Conservation (phyloP, 768 basidiomycete genomes). For the Xerocomus potaroensis region DNA sequence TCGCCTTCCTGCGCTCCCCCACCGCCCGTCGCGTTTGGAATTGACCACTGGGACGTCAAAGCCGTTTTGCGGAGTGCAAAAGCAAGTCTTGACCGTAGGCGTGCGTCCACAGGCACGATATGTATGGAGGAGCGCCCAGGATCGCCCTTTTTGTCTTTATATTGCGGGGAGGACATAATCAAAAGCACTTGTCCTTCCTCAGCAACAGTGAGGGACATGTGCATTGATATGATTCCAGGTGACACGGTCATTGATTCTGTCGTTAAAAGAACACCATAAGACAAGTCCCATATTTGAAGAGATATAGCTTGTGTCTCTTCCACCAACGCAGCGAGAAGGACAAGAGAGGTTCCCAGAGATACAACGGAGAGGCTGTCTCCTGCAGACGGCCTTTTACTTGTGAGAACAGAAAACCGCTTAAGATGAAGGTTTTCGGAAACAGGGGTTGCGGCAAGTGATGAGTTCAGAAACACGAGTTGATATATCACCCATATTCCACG, state of each 20-base stretch:
- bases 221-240: constrained; percentile 33
- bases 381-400: constrained; percentile 5
- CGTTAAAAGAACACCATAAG: constrained; percentile 61
- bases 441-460: constrained; percentile 22
- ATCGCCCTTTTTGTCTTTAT: background rate
- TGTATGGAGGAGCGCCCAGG: constrained; percentile 48
- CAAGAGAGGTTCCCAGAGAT: constrained; percentile 53
- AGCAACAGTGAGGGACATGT: constrained; percentile 31
- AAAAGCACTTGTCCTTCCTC: constrained; percentile 49
- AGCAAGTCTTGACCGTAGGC: constrained; percentile 55
- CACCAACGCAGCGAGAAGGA: constrained; percentile 48
- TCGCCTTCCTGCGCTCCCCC: constrained; percentile 15
- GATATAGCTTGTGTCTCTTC: constrained; percentile 37
- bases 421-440: constrained; percentile 21
- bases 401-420: constrained; percentile 15
- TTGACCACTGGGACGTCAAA: constrained; percentile 45
- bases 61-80: constrained; percentile 54
- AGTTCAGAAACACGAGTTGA: constrained; percentile 27
- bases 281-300: constrained; percentile 65
- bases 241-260: constrained; percentile 50
- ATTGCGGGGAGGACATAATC: constrained; percentile 39
- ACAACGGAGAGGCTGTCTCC: constrained; percentile 35
- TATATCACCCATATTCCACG: constrained; percentile 42
- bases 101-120: constrained; percentile 53
- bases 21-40: background rate